Percentiles rank a stretch among this genome's conserved stretches.
Evolutionary conservation across 1,139 yeast genomes (phyloP).

Genomic region (Kluyveromyces marxianus): DNA sequence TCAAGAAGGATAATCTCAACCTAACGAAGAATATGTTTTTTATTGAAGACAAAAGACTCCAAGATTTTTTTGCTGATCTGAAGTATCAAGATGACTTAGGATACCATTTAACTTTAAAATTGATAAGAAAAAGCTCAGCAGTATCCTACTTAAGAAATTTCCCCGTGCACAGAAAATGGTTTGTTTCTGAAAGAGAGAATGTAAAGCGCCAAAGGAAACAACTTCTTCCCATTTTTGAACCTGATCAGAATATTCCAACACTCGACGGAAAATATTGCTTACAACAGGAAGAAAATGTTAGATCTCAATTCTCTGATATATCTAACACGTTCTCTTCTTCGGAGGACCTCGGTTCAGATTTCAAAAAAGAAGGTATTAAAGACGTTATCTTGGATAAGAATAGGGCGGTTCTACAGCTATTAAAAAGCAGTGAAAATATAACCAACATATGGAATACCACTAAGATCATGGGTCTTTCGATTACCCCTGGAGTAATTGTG

Average conservation of each 20-base stretch:
- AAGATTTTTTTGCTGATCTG: slow-evolving; percentile 53
- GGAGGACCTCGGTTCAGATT: slow-evolving; percentile 20
- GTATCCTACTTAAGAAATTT: slow-evolving; percentile 29
- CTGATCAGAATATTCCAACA: slow-evolving; percentile 30
- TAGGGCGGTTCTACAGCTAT: slow-evolving; percentile 60
- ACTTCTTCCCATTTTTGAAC: slow-evolving; percentile 41
- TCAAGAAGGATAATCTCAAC: slow-evolving; percentile 12
- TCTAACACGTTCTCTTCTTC: background rate
- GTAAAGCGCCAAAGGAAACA: slow-evolving; percentile 56
- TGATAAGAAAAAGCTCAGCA: slow-evolving; percentile 40
- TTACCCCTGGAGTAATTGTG: slow-evolving; percentile 66
- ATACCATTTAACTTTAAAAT: slow-evolving; percentile 39
- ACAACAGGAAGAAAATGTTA: background rate
- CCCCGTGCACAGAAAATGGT: slow-evolving; percentile 31
- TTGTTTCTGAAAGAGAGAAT: slow-evolving; percentile 61
- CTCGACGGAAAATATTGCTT: background rate
- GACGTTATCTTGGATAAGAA: slow-evolving; percentile 40
- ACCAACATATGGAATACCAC: slow-evolving; percentile 68
- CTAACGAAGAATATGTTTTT: slow-evolving; percentile 16
- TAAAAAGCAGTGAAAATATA: slow-evolving; percentile 66
- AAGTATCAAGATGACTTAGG: slow-evolving; percentile 52
- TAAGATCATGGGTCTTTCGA: slow-evolving; percentile 63
- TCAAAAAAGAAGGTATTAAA: slow-evolving; percentile 24
- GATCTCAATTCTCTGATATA: background rate
- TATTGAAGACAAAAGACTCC: slow-evolving; percentile 31